Evolutionary conservation across 352 stramenopile species (phyloP).

Genomic region (Phytophthora lateralis): DNA sequence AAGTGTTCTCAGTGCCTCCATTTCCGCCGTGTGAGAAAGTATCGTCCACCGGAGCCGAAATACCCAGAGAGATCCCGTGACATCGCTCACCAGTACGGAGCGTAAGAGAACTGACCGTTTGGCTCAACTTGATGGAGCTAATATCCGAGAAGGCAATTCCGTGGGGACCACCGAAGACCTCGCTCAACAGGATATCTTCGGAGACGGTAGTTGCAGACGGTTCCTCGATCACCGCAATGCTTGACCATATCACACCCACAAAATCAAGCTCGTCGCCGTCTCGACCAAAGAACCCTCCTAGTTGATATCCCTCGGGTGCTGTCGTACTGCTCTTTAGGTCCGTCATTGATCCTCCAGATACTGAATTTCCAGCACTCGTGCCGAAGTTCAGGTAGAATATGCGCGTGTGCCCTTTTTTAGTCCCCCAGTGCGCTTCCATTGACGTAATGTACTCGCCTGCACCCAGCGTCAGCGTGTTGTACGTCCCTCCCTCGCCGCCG

Average conservation of each 20-base stretch:
- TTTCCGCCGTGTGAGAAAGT: conserved; percentile 12
- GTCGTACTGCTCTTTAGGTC: neutral
- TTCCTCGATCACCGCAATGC: conserved; percentile 9
- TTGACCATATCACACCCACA: conserved; percentile 18
- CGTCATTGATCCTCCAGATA: neutral
- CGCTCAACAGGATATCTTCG: conserved; percentile 17
- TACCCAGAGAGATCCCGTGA: conserved; percentile 6
- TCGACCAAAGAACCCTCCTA: conserved; percentile 16
- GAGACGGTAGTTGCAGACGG: neutral
- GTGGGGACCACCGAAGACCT: conserved; percentile 11
- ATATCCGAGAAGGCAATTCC: conserved; percentile 20
- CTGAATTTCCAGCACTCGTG: neutral
- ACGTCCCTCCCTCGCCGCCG: conserved; percentile 5
- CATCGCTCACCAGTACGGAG: conserved; percentile 5
- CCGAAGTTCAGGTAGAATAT: conserved; percentile 11
- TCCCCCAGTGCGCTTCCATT: conserved; percentile 9
- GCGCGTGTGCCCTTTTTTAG: neutral
- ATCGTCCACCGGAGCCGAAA: neutral
- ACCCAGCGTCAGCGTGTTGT: conserved; percentile 2
- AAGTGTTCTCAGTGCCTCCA: conserved; percentile 8
- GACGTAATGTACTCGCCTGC: conserved; percentile 7
- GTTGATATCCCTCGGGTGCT: conserved; percentile 13
- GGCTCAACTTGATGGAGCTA: neutral
- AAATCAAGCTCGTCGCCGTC: conserved; percentile 15
- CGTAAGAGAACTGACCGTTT: conserved; percentile 11